A percentile compares a stretch with the other conserved stretches of the same genome.
phyloP scores from a whole-genome alignment of 768 basidiomycete genomes.

The Pleurotus eryngii region DNA sequence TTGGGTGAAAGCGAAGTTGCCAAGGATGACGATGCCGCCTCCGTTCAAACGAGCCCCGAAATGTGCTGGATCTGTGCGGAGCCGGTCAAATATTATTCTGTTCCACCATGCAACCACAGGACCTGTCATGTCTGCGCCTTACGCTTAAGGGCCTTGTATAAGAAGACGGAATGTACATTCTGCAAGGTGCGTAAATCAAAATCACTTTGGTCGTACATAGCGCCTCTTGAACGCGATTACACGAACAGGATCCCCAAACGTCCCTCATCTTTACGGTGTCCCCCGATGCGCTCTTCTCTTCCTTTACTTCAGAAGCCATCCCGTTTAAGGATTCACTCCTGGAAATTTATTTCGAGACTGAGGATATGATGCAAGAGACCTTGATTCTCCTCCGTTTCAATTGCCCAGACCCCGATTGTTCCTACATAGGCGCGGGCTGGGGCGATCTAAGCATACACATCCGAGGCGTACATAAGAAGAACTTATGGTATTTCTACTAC shows the following conservation, averaged over 20 bases:
- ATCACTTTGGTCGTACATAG: neutral
- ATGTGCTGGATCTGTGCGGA: conserved; percentile 96
- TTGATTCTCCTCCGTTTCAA: conserved; percentile 91
- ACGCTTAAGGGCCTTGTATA: conserved; percentile 86
- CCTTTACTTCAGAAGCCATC: conserved; percentile 52
- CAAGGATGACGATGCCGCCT: conserved; percentile 31
- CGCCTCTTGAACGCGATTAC: neutral
- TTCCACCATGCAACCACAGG: conserved; percentile 89
- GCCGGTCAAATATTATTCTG: conserved; percentile 83
- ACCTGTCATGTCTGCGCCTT: conserved; percentile 95
- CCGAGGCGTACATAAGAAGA: conserved; percentile 66
- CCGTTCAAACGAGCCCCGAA: neutral
- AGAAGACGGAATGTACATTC: conserved; percentile 91
- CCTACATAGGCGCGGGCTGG: conserved; percentile 86
- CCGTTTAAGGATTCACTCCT: conserved; percentile 71
- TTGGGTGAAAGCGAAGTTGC: neutral
- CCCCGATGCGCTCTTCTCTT: conserved; percentile 55
- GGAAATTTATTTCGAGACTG: conserved; percentile 81
- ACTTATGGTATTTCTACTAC: conserved; percentile 63
- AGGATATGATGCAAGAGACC: conserved; percentile 94
- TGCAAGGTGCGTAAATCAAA: conserved; percentile 69
- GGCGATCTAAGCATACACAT: conserved; percentile 84
- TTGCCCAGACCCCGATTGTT: conserved; percentile 83
- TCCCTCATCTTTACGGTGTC: conserved; percentile 75
- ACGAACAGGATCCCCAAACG: conserved; percentile 62